phyloP scores from a whole-genome alignment of 2,329 filamentous ascomycete species.

The Venturia pyrina region DNA sequence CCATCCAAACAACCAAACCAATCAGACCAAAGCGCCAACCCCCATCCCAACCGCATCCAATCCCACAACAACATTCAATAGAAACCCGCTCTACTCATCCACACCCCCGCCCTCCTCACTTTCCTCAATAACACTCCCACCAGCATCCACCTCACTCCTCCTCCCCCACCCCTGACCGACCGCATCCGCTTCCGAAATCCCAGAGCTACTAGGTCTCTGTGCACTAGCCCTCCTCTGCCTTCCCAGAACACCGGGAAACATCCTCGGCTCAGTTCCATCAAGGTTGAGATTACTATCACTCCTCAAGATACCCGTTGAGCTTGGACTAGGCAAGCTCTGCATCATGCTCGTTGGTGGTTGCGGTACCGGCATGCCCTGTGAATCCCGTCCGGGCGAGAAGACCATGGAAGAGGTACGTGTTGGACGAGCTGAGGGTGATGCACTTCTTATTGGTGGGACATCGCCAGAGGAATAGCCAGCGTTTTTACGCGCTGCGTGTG shows the following conservation, averaged over 20 bases:
- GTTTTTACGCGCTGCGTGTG: not conserved
- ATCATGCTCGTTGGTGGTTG: conserved; percentile 24
- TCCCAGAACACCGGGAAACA: conserved; percentile 61
- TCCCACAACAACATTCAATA: not conserved
- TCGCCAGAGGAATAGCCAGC: not conserved
- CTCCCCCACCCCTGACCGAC: conserved; percentile 2
- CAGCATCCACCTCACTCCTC: conserved; percentile 10
- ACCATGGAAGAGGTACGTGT: conserved; percentile 15
- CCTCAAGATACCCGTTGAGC: not conserved
- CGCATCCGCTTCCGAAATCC: not conserved
- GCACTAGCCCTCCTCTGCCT: conserved; percentile 7
- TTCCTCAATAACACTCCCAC: conserved; percentile 2
- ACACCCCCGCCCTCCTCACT: not conserved
- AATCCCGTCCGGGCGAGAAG: conserved; percentile 24
- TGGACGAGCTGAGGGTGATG: conserved; percentile 8
- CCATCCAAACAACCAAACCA: too few species aligned
- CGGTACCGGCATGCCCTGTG: conserved; percentile 32
- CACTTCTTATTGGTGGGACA: conserved; percentile 5
- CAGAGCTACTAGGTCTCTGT: conserved; percentile 3
- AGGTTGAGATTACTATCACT: conserved; percentile 19
- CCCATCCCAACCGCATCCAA: too few species aligned
- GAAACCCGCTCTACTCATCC: not conserved
- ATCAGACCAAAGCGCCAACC: not conserved
- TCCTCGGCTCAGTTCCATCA: conserved; percentile 51
- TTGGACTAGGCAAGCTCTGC: not conserved